phyloP scores from a whole-genome alignment of 2,329 filamentous ascomycete genomes.

The Ambrosiella cleistominuta region DNA sequence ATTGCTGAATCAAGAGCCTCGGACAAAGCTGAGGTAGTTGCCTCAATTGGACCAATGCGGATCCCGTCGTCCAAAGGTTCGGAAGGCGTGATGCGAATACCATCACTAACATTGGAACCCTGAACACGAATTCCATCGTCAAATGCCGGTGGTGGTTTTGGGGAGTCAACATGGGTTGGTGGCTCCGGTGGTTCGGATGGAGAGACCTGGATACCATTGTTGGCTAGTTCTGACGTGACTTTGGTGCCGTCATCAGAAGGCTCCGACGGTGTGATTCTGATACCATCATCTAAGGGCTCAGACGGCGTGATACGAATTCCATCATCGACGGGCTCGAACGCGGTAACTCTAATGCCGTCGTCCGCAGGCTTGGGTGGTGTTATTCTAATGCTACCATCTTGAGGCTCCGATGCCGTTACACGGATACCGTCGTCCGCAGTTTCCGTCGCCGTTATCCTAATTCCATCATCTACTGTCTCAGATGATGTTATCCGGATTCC shows the following conservation, averaged over 20 bases:
- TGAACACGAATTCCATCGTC: constrained; percentile 19
- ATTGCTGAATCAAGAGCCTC: not conserved
- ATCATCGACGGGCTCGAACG: constrained; percentile 18
- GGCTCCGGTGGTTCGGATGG: constrained; percentile 18
- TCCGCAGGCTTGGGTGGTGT: constrained; percentile 1
- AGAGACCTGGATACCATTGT: constrained; percentile 25
- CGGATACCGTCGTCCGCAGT: constrained; percentile 15
- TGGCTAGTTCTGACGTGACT: too few relatives aligned
- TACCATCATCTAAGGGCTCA: constrained; percentile 5
- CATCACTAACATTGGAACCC: constrained; percentile 6
- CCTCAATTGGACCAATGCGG: constrained; percentile 23
- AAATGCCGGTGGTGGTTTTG: not conserved
- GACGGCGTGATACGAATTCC: constrained; percentile 25
- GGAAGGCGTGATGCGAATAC: constrained; percentile 1
- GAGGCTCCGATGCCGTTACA: constrained; percentile 5
- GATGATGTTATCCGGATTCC: constrained; percentile 3
- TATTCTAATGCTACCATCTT: constrained; percentile 19
- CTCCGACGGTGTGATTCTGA: constrained; percentile 6
- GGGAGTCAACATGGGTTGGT: constrained; percentile 13
- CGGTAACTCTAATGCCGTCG: constrained; percentile 5
- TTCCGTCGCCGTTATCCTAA: constrained; percentile 25
- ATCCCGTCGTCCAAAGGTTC: constrained; percentile 24
- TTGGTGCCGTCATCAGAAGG: constrained; percentile 18
- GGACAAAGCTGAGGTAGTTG: not conserved
- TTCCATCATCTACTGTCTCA: constrained; percentile 22